These are phyloP conservation scores for Globisporangium solare DNA, from an alignment of 352 stramenopile species.

Conservation along the genomic window DNA sequence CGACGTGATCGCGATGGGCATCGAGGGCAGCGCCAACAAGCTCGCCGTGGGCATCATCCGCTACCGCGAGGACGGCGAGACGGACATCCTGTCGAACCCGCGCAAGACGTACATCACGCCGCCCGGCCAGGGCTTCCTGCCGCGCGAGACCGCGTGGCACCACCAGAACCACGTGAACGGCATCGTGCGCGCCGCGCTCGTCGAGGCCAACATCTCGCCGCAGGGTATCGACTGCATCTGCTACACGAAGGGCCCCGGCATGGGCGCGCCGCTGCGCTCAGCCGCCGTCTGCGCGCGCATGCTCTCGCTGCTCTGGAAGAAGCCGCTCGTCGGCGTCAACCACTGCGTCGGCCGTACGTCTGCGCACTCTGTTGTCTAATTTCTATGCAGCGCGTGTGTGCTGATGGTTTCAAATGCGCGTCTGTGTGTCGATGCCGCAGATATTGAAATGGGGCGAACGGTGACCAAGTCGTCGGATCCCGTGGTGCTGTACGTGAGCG, in stretches of 20 bases:
- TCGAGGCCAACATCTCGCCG: slow-evolving; percentile 85
- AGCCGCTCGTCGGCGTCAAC: slow-evolving; percentile 97
- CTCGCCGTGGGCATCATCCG: slow-evolving; percentile 87
- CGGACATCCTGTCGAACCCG: slow-evolving; percentile 96
- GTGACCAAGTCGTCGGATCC: slow-evolving; percentile 94
- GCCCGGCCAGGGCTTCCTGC: slow-evolving; percentile 96
- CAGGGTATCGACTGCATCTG: slow-evolving; percentile 92
- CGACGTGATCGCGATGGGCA: slow-evolving; percentile 93
- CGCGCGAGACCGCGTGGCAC: slow-evolving; percentile 98
- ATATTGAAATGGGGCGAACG: slow-evolving; percentile 99
- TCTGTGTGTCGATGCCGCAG: slow-evolving; percentile 21
- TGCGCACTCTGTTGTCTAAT: slow-evolving; percentile 1
- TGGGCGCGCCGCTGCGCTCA: slow-evolving; percentile 97
- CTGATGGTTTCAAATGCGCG: not conserved
- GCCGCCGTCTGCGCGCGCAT: slow-evolving; percentile 95
- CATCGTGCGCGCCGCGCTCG: slow-evolving; percentile 93
- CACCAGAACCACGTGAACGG: slow-evolving; percentile 97
- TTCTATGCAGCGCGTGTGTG: not conserved
- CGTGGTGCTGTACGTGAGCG: slow-evolving; percentile 98
- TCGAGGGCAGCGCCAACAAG: slow-evolving; percentile 99
- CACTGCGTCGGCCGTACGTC: slow-evolving; percentile 96
- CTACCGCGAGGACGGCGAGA: slow-evolving; percentile 68
- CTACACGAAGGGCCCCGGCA: slow-evolving; percentile 96
- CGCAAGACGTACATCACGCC: slow-evolving; percentile 99
- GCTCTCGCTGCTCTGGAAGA: slow-evolving; percentile 93